phyloP scores from a whole-genome alignment of 768 basidiomycete species.

The Mycena albidolilacea region DNA sequence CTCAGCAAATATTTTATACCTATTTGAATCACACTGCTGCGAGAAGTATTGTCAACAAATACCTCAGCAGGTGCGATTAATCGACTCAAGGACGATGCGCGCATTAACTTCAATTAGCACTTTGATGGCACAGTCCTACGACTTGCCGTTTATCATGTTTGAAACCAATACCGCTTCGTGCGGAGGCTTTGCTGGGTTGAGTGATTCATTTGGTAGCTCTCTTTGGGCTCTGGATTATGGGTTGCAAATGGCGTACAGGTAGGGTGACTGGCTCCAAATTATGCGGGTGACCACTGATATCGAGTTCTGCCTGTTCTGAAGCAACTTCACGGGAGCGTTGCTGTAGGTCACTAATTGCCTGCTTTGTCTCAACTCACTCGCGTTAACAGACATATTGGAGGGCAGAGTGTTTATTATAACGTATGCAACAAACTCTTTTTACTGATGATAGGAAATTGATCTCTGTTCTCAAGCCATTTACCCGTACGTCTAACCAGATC shows the following conservation, averaged over 20 bases:
- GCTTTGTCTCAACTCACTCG: neutral
- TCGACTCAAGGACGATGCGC: neutral
- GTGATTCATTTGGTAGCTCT: conserved; percentile 73
- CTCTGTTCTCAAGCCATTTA: conserved; percentile 47
- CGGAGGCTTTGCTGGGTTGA: conserved; percentile 76
- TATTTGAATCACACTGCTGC: conserved; percentile 77
- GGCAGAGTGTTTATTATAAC: conserved; percentile 43
- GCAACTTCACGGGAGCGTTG: conserved; percentile 45
- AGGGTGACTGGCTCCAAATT: neutral
- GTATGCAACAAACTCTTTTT: conserved; percentile 46
- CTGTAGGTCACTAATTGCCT: conserved; percentile 10
- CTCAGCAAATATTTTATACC: conserved; percentile 63
- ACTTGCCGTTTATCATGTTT: conserved; percentile 60
- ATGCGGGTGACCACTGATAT: neutral
- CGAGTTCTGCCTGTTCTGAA: neutral
- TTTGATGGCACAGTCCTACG: conserved; percentile 55
- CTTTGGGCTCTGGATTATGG: conserved; percentile 76
- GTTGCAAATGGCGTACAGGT: conserved; percentile 53
- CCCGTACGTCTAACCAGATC: conserved; percentile 49
- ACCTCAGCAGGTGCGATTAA: conserved; percentile 50
- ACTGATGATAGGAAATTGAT: neutral
- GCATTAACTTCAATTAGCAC: conserved; percentile 53
- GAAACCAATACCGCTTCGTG: conserved; percentile 82
- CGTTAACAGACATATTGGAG: conserved; percentile 40
- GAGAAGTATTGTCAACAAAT: conserved; percentile 62